Conservation (phyloP, 2,329 filamentous ascomycete genomes). For the Neonectria sp. region DNA sequence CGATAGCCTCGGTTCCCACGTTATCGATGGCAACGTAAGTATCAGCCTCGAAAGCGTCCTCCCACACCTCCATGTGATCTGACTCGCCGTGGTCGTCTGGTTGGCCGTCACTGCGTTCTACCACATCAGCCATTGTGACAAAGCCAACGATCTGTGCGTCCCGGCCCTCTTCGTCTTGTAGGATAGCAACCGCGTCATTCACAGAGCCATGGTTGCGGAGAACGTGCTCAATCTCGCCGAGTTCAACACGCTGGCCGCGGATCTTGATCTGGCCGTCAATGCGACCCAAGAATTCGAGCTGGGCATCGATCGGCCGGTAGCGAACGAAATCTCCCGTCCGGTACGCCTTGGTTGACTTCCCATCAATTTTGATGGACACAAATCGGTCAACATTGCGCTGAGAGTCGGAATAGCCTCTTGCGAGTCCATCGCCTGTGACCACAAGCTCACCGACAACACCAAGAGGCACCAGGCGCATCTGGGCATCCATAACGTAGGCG, state of each 20-base stretch:
- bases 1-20: slow-evolving; percentile 28
- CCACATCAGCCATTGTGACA: neutral
- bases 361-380: neutral
- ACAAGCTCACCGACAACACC: slow-evolving; percentile 49
- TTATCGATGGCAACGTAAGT: slow-evolving; percentile 32
- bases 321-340: slow-evolving; percentile 36
- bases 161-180: neutral
- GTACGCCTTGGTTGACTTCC: slow-evolving; percentile 12
- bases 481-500: slow-evolving; percentile 43
- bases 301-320: slow-evolving; percentile 29
- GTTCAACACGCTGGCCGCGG: slow-evolving; percentile 40
- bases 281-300: slow-evolving; percentile 32
- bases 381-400: neutral
- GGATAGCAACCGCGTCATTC: neutral
- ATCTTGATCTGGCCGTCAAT: slow-evolving; percentile 44
- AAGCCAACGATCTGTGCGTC: slow-evolving; percentile 6
- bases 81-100: neutral
- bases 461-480: slow-evolving; percentile 41
- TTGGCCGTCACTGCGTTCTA: neutral
- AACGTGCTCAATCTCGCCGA: slow-evolving; percentile 39
- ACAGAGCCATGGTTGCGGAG: neutral
- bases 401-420: neutral
- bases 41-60: slow-evolving; percentile 28
- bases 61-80: slow-evolving; percentile 23
- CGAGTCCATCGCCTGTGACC: slow-evolving; percentile 40